Percentiles rank a stretch among this genome's conserved stretches.
These are phyloP conservation scores for Dianthus caryophyllus DNA, from an alignment of 148 eudicot species.

Conservation along the genomic window DNA sequence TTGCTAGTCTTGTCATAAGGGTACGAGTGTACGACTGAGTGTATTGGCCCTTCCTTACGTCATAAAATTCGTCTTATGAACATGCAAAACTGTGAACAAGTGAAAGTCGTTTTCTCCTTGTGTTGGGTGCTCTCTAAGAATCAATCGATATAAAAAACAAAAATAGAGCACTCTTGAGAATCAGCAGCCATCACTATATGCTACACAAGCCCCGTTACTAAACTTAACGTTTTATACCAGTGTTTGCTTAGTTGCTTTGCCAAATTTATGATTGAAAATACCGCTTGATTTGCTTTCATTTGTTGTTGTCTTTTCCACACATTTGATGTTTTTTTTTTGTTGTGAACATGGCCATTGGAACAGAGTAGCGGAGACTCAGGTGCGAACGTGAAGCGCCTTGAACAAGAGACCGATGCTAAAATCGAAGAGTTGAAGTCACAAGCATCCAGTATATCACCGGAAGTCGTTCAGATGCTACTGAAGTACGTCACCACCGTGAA, in stretches of 20 bases:
- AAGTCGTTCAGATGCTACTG: conserved; percentile 79
- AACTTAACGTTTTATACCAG: neutral
- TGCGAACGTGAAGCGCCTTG: conserved; percentile 96
- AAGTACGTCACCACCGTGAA: conserved; percentile 73
- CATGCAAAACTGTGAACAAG: neutral
- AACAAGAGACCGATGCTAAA: conserved; percentile 67
- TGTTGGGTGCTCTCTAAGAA: too few relatives aligned
- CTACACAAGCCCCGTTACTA: neutral
- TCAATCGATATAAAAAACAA: neutral
- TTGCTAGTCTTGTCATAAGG: too few relatives aligned
- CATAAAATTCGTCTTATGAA: too few relatives aligned
- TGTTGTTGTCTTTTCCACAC: too few relatives aligned
- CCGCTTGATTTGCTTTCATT: neutral
- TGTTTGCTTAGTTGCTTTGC: neutral
- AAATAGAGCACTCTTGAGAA: neutral
- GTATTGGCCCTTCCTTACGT: too few relatives aligned
- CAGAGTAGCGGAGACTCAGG: conserved; percentile 97
- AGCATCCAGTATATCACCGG: conserved; percentile 65
- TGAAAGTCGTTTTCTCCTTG: too few relatives aligned
- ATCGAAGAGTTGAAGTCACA: conserved; percentile 62
- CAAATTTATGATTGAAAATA: neutral
- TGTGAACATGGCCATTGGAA: conserved; percentile 11
- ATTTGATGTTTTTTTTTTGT: neutral
- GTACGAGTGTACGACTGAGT: too few relatives aligned
- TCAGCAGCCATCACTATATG: neutral